Conservation (phyloP, 1,139 yeast genomes). For the Pichia inconspicua region DNA sequence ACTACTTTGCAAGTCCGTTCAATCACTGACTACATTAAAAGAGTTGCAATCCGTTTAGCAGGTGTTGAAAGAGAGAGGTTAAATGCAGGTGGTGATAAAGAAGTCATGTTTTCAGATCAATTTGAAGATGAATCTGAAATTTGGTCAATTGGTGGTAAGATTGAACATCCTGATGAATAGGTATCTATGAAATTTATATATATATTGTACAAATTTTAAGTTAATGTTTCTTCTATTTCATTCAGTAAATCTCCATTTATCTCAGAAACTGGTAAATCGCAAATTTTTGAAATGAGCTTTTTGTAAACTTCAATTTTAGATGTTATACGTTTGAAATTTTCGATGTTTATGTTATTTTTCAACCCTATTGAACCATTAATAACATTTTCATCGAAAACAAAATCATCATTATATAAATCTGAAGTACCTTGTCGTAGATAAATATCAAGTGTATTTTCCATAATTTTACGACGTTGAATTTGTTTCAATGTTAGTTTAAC, state of each 20-base stretch:
- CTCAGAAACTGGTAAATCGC: slow-evolving; percentile 73
- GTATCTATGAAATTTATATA: too few species aligned
- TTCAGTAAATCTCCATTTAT: slow-evolving; percentile 61
- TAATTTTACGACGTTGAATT: slow-evolving; percentile 39
- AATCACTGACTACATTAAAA: slow-evolving; percentile 75
- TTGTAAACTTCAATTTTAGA: slow-evolving; percentile 72
- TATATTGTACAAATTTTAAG: not conserved
- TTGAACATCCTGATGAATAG: slow-evolving; percentile 33
- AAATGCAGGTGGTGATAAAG: slow-evolving; percentile 86
- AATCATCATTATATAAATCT: slow-evolving; percentile 6
- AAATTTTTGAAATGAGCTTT: slow-evolving; percentile 70
- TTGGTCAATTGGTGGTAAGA: slow-evolving; percentile 72
- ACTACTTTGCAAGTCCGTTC: slow-evolving; percentile 58
- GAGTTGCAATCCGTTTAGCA: slow-evolving; percentile 82
- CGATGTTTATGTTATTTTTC: slow-evolving; percentile 1
- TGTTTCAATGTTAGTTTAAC: slow-evolving; percentile 48
- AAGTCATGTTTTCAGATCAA: slow-evolving; percentile 74
- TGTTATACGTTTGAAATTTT: slow-evolving; percentile 5
- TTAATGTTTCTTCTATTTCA: slow-evolving; percentile 38
- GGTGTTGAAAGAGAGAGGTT: slow-evolving; percentile 78
- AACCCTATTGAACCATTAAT: not conserved
- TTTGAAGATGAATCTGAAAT: slow-evolving; percentile 81
- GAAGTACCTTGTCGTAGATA: slow-evolving; percentile 6
- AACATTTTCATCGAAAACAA: slow-evolving; percentile 10
- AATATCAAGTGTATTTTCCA: slow-evolving; percentile 19